A percentile compares a stretch with the other conserved stretches of the same genome.
Evolutionary conservation across 768 basidiomycete genomes (phyloP).

Genomic region (Lactifluus volemus): DNA sequence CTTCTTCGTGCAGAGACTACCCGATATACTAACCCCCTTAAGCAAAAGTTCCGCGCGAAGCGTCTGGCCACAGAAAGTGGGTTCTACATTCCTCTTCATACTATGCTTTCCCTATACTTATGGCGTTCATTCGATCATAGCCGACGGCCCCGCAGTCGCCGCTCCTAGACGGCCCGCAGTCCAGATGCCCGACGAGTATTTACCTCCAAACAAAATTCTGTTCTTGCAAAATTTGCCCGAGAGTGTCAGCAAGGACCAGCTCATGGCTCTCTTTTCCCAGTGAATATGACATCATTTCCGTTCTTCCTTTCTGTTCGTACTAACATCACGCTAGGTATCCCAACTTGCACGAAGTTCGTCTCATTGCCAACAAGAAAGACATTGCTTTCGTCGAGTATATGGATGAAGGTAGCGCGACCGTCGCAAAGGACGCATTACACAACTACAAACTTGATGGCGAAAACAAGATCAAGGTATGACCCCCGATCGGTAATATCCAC

Average conservation of each 20-base stretch:
- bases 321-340: constrained; percentile 60
- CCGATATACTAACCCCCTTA: constrained; percentile 83
- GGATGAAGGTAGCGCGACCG: constrained; percentile 86
- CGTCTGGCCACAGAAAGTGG: constrained; percentile 73
- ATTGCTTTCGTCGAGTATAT: constrained; percentile 98
- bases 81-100: constrained; percentile 19
- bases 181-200: constrained; percentile 99
- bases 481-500: neutral
- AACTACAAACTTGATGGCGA: constrained; percentile 97
- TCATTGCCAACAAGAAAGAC: constrained; percentile 93
- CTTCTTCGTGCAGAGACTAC: constrained; percentile 47
- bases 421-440: constrained; percentile 93
- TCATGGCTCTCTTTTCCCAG: constrained; percentile 88
- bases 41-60: constrained; percentile 77
- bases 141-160: constrained; percentile 57
- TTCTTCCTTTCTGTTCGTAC: neutral
- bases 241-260: constrained; percentile 84
- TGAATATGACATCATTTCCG: constrained; percentile 32
- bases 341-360: constrained; percentile 94
- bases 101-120: neutral
- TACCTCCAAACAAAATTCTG: constrained; percentile 97
- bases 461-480: constrained; percentile 88
- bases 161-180: constrained; percentile 73
- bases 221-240: constrained; percentile 97
- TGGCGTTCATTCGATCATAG: constrained; percentile 28